Conservation (phyloP, 73 alveolate species). For the Paramecium sonneborni region DNA sequence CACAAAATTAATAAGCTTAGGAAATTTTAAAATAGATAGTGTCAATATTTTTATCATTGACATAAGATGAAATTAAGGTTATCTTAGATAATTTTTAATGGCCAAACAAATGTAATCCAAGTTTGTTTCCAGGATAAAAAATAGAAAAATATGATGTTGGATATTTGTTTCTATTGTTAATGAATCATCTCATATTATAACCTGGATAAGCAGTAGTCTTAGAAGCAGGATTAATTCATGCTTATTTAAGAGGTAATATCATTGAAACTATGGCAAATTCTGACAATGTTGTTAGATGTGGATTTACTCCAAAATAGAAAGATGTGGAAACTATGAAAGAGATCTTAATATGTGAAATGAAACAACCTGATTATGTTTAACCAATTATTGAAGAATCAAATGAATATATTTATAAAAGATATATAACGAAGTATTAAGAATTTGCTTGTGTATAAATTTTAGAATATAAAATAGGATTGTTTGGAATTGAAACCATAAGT, state of each 20-base stretch:
- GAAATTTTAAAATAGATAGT: neutral
- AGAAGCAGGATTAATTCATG: slow-evolving; percentile 97
- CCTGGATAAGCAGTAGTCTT: slow-evolving; percentile 94
- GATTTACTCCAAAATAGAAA: slow-evolving; percentile 95
- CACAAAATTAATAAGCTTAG: neutral
- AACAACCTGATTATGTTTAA: neutral
- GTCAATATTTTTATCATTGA: neutral
- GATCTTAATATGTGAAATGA: slow-evolving; percentile 57
- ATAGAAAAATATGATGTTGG: slow-evolving; percentile 88
- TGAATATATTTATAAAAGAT: neutral
- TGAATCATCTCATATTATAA: slow-evolving; percentile 86
- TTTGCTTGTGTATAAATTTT: neutral
- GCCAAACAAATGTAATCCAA: neutral
- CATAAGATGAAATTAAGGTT: neutral
- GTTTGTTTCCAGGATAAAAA: neutral
- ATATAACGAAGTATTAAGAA: neutral
- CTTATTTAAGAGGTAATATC: slow-evolving; percentile 96
- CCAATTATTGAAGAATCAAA: neutral
- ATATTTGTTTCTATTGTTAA: slow-evolving; percentile 84
- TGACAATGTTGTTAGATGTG: slow-evolving; percentile 99
- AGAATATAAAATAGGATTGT: neutral
- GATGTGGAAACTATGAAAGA: slow-evolving; percentile 82
- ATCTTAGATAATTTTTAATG: neutral
- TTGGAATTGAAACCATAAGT: neutral
- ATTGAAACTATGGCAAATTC: slow-evolving; percentile 98